These are phyloP conservation scores for Beauveria varroae DNA, from an alignment of 2,329 filamentous ascomycete species.

Conservation along the genomic window DNA sequence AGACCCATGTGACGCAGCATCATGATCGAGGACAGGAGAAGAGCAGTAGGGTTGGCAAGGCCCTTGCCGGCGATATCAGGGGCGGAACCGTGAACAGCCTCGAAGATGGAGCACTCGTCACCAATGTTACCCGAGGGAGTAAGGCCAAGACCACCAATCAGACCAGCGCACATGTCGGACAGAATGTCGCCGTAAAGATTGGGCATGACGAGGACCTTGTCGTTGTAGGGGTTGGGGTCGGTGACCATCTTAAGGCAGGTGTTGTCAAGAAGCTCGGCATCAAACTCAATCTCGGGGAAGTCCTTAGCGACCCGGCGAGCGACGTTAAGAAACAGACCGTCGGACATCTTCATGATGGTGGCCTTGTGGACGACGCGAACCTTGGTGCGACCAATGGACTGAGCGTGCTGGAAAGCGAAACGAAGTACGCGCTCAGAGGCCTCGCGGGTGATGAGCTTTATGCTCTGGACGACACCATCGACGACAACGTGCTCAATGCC, in stretches of 20 bases:
- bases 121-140: constrained; percentile 98
- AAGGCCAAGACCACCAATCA: constrained; percentile 94
- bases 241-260: constrained; percentile 98
- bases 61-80: constrained; percentile 95
- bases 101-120: constrained; percentile 99
- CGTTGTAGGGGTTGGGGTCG: constrained; percentile 93
- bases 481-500: constrained; percentile 98
- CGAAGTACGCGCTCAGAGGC: constrained; percentile 92
- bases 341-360: constrained; percentile 99
- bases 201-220: constrained; percentile 97
- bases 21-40: constrained; percentile 96
- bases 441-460: constrained; percentile 97
- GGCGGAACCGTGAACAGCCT: constrained; percentile 95
- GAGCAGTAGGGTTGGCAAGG: constrained; percentile 93
- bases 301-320: constrained; percentile 85
- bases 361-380: constrained; percentile 98
- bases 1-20: constrained; percentile 99
- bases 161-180: constrained; percentile 97
- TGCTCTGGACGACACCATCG: constrained; percentile 96
- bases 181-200: constrained; percentile 99
- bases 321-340: constrained; percentile 92
- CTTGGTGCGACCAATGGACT: constrained; percentile 90
- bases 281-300: constrained; percentile 92
- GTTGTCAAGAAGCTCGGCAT: constrained; percentile 97
- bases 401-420: constrained; percentile 97